Evolutionary conservation across 257 asterid species (phyloP), one percentile per base, ranked within the genome.

Genomic region (Solanum medicagineum): DNA sequence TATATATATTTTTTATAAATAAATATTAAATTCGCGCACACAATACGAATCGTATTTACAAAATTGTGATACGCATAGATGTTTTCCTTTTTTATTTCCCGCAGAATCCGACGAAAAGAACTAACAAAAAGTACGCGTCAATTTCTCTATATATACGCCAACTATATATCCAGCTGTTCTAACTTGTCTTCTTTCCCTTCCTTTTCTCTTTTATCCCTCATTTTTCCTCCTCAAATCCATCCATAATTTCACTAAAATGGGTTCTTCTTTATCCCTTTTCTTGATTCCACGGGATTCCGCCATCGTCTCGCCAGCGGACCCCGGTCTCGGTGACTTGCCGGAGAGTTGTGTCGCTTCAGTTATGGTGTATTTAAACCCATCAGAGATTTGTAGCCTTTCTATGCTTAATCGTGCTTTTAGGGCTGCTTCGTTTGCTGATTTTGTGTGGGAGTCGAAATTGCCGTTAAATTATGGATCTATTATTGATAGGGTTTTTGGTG

Each of bases 381-480:
- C 90, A 5, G 93, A 93, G 94, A 94, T 95, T 88, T 95, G 98
- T 90, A 92, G 87, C 19, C 84, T 95, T n/a, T 91, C 98, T 22
- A 84, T 88, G 92, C 24, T 95, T 84, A 95, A 92, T 82, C 91
- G 93, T 85, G 95, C 95, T 83, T 93, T 93, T 81, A 88, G 95
- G 14, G 92, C 91, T 16, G 99, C 99, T 11, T 89, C 97, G 49
- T 89, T 91, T 9, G 98, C 99, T 6, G 98, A 95, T 90, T 95
- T 92, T 85, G 94, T 95, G 3, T 95, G 98, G 99, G 97, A 90
- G 47, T 93, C 95, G 1, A 95, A 95, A 81, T 87, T 95, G 88
- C 99, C 98, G 14, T 11, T 70, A 54, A 92, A 95, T 90, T 95
- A 93, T 86, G 90, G 73, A n/a, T 90, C 91, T 71, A 89, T 95